Base-by-base conservation (phyloP, 345 rosid genomes). In the Rhodamnia rubescens region DNA sequence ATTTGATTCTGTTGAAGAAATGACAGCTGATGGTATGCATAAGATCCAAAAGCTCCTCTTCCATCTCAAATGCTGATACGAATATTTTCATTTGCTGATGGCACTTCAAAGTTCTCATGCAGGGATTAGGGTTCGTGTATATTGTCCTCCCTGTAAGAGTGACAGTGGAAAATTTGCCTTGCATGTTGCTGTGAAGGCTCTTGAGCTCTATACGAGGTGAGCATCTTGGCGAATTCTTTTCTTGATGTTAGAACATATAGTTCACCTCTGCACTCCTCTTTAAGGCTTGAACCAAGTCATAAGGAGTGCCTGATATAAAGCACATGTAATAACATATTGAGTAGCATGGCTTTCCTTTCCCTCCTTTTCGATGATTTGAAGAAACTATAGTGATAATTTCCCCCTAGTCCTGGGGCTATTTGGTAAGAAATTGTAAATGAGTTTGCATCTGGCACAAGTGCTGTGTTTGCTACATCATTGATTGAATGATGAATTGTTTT, bases 1-100 rank as follows among this genome's bases (percentile, higher is more conserved):
- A n/a, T 90, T 91, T 42, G 90, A 88, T 88, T 61, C 89, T 82
- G 82, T 92, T 40, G 91, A 92, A 82, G 90, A 90, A 40, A 83
- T 83, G 55, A 84, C 89, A 2, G 69, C 85, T 8, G 85, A 89
- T 87, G 94, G 92, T 92, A 88, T 55, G 86, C 21, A 26, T 18
- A 80, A 56, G 20, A 15, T 64, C 51, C 55, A 24, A 82, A 55
- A 55, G 47, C 59, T 78, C 44, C 47, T 51, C 9, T 84, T 18
- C 16, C 49, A 58, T 58, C 53, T 57, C 24, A n/a, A 36, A 50
- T 5, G 2, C 50, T 22, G 53, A 1, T 6, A 11, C 24, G 81
- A 29, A 44, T 58, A 81, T 12, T 57, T 42, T 32, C 26, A 32
- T 80, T 50, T 54, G 53, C 51, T 18, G 53, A 32, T 42, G 40